These are phyloP conservation scores for Colletotrichum simmondsii DNA, from an alignment of 2,329 filamentous ascomycete species.

Conservation along the genomic window DNA sequence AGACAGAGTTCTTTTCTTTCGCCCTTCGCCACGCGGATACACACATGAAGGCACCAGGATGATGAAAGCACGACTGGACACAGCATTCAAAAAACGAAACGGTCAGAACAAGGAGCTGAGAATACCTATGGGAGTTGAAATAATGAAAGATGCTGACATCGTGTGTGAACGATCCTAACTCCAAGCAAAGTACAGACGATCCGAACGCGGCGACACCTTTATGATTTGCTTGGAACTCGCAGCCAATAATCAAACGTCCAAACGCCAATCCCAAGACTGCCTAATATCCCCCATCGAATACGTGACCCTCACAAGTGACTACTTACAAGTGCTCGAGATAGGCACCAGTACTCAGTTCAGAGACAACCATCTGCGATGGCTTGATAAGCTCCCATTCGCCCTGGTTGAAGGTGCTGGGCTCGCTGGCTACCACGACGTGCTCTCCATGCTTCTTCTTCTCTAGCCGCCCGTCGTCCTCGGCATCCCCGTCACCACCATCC, in stretches of 20 bases:
- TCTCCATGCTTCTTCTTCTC: constrained; percentile 14
- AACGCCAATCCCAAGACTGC: background rate
- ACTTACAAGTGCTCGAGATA: background rate
- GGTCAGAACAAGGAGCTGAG: background rate
- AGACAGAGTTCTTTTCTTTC: background rate
- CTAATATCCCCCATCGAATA: background rate
- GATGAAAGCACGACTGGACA: background rate
- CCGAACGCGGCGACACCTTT: too few species aligned
- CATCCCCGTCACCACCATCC: background rate
- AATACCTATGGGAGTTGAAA: background rate
- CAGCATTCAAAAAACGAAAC: background rate
- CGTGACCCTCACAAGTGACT: background rate
- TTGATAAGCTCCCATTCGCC: constrained; percentile 22
- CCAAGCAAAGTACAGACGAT: too few species aligned
- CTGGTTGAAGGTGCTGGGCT: constrained; percentile 20
- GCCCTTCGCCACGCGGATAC: background rate
- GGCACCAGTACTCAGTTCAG: background rate
- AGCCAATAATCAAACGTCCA: background rate
- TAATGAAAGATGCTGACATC: background rate
- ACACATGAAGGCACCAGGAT: background rate
- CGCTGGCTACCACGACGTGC: constrained; percentile 24
- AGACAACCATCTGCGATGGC: constrained; percentile 23
- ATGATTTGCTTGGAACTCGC: background rate
- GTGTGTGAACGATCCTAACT: too few species aligned
- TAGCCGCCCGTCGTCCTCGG: background rate